Evolutionary conservation across 179 eudicot species (phyloP).

Genomic region (Carnegiea gigantea): DNA sequence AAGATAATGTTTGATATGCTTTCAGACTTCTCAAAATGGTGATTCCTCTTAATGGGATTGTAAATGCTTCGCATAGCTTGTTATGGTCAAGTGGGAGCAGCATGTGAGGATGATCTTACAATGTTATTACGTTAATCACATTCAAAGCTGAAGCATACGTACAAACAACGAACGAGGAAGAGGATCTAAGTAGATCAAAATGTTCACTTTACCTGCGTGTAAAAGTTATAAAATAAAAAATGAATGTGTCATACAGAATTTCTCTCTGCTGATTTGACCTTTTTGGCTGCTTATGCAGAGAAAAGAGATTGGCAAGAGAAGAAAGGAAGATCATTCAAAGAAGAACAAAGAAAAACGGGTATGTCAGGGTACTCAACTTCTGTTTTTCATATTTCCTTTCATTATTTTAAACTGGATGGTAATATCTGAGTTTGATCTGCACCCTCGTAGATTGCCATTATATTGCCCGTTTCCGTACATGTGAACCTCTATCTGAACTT

Average conservation of each 20-base stretch:
- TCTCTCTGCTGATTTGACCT: slow-evolving; percentile 14
- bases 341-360: slow-evolving; percentile 89
- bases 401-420: background rate
- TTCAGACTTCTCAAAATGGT: background rate
- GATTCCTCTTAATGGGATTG: background rate
- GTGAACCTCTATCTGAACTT: background rate
- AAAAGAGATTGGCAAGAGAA: slow-evolving; percentile 86
- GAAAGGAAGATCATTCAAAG: slow-evolving; percentile 81
- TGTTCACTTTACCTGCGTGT: background rate
- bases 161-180: background rate
- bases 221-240: background rate
- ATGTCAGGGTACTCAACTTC: slow-evolving; percentile 9
- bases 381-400: background rate
- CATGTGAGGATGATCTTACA: background rate
- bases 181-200: background rate
- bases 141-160: background rate
- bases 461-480: background rate
- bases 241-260: background rate
- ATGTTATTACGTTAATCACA: background rate
- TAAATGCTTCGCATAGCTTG: background rate
- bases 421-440: background rate
- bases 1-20: background rate
- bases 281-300: slow-evolving; percentile 45
- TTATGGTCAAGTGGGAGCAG: background rate
- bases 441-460: background rate